Base-by-base conservation (phyloP, 2,329 filamentous ascomycete species). In the Phyllosticta ampelicida region DNA sequence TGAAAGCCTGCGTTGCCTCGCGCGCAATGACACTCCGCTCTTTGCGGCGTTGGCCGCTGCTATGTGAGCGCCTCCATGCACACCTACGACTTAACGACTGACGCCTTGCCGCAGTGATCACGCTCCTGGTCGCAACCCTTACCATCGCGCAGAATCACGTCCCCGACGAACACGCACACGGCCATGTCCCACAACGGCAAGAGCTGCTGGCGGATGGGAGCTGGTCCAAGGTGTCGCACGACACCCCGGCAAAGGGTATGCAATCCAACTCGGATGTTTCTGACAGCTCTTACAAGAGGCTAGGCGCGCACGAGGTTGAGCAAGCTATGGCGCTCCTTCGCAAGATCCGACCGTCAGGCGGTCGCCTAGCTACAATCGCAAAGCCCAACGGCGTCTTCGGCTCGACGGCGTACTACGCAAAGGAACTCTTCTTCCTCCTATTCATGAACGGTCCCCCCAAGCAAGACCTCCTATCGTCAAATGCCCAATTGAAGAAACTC, bases 371-470 rank as follows among this genome's bases (percentile, higher is more conserved):
- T 67, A 70, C 65, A 64, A 67, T 67, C 64, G 70, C 65, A 57
- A 82, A 80, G 67, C 80, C 82, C 8, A 78, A 78, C 9, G 83
- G 84, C 28, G 66, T 86, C 30, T 60, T 85, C 5, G 80, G 80
- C 48, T 77, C 78, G 59, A 74, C 77, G 44, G 73, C 78, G 62
- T 78, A 86, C 73, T 87, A 86, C 67, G 78, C 79, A 48, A 81
- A 82, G 64, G 76, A 85, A 67, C 71, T 81, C 20, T 83, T 87
- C 66, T 79, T 81, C 52, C 72, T 85, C 28, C 72, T 87, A 18
- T 86, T 86, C 68, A 80, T 86, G 75, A 85, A 85, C 64, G 77
- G 79, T 1, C 83, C 83, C 1, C 70, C 75, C 16, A 70, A 76
- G 48, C 73, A 76, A 29, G 73, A 77, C 9, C 70, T 73, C 3